Conservation (phyloP, 495 filamentous ascomycete species). For the Xylaria scruposa region DNA sequence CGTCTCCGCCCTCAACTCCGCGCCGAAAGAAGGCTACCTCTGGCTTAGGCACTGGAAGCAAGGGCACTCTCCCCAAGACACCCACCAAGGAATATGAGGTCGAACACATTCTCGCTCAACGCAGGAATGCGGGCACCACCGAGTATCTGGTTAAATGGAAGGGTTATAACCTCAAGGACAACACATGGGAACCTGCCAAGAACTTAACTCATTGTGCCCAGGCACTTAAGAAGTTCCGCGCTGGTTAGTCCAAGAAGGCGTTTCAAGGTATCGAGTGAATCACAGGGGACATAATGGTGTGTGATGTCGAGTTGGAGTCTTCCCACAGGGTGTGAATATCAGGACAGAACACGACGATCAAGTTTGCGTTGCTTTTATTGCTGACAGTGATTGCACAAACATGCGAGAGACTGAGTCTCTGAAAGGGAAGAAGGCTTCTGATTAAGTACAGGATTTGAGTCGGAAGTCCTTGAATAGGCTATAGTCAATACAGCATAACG, state of each 20-base stretch:
- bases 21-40: background rate
- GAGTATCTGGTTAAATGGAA: constrained; percentile 54
- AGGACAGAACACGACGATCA: background rate
- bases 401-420: background rate
- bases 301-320: background rate
- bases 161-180: constrained; percentile 39
- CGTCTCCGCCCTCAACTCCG: background rate
- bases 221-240: background rate
- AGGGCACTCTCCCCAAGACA: constrained; percentile 16
- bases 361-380: background rate
- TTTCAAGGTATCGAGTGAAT: background rate
- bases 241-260: background rate
- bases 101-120: constrained; percentile 44
- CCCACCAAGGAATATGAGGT: constrained; percentile 48
- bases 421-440: background rate
- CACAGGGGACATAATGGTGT: background rate
- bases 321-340: background rate
- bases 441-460: background rate
- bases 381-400: background rate
- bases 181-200: constrained; percentile 50
- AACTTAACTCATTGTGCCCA: constrained; percentile 22
- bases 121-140: constrained; percentile 39
- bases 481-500: background rate
- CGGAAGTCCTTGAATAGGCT: background rate
- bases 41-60: constrained; percentile 20